Evolutionary conservation across 192 early-diverging fungal species (phyloP).

Genomic region (Umbelopsis ramanniana): DNA sequence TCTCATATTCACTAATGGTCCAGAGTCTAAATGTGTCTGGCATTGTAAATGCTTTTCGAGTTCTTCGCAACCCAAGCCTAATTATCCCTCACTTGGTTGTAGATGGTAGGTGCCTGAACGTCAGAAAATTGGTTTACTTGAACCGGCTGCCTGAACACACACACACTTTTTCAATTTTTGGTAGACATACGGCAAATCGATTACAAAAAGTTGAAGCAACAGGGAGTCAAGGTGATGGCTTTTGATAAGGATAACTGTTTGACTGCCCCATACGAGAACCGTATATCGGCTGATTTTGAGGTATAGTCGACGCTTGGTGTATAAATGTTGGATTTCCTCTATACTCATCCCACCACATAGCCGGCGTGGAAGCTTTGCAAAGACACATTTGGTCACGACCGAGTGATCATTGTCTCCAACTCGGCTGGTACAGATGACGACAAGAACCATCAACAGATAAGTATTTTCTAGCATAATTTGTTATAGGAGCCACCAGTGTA

Average conservation of each 20-base stretch:
- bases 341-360: slow-evolving; percentile 29
- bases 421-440: slow-evolving; percentile 89
- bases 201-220: slow-evolving; percentile 57
- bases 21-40: slow-evolving; percentile 81
- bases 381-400: slow-evolving; percentile 59
- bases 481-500: slow-evolving; percentile 88
- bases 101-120: slow-evolving; percentile 43
- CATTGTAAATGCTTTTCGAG: slow-evolving; percentile 54
- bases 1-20: slow-evolving; percentile 62
- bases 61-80: slow-evolving; percentile 68
- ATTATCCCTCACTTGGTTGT: slow-evolving; percentile 80
- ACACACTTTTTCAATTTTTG: too few species aligned
- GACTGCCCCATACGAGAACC: slow-evolving; percentile 77
- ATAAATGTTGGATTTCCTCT: background rate
- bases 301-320: slow-evolving; percentile 27
- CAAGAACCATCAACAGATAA: slow-evolving; percentile 44
- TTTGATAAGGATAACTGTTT: slow-evolving; percentile 99
- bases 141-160: background rate
- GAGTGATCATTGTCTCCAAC: slow-evolving; percentile 88
- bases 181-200: slow-evolving; percentile 73
- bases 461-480: slow-evolving; percentile 58
- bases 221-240: slow-evolving; percentile 73
- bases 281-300: slow-evolving; percentile 73
- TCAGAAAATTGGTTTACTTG: background rate
- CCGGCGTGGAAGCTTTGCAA: slow-evolving; percentile 70